Evolutionary conservation across 169 alveolate genomes (phyloP), one percentile per base, ranked within the genome.

Genomic region (Plasmodium knowlesi): DNA sequence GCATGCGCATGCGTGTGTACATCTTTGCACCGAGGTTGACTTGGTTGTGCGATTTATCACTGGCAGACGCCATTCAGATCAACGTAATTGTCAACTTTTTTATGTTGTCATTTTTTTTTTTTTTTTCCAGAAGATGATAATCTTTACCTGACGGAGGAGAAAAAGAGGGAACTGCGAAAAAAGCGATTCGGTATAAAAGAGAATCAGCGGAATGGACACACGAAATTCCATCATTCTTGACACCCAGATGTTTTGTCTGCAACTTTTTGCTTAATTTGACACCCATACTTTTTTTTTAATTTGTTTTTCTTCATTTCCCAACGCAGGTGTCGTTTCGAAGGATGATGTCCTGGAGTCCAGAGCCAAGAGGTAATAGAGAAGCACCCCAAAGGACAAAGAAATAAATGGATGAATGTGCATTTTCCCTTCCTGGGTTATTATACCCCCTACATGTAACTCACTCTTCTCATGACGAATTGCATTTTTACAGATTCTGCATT

Each of bases 281-380:
- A 67, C 73, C 76, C 43, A 19, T 14, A 16, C 73, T 85, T 34
- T 14, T 30, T 85, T 85, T 34, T 39, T 9, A 3, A 73, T 19
- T 74, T 22, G 6, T 34, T 6, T 39, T 39, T 39, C 0, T 39
- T 43, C 41, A 16, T 16, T 82, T 82, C 54, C 14, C n/a, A n/a
- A 43, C 22, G 53, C 57, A 61, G 94, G 82, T 39, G 28, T 19
- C 73, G 90, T 88, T 19, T 78, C 86, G n/a, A 88, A 71, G 32
- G 90, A 78, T 61, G 94, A 78, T 14, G 90, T 57, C 16, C 90
- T 88, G 28, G 94, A 88, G 34, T 88, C 94, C 10, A 88, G 94
- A 61, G 94, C 94, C 5, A 88, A 88, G 57, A 88, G 94, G 94
- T 88, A 54, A 41, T 19, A 19, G 37, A 39, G 22, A 53, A 82